Percentiles rank a stretch among this genome's conserved stretches.
Conservation (phyloP, 495 filamentous ascomycete species). For the Neurospora sp. region DNA sequence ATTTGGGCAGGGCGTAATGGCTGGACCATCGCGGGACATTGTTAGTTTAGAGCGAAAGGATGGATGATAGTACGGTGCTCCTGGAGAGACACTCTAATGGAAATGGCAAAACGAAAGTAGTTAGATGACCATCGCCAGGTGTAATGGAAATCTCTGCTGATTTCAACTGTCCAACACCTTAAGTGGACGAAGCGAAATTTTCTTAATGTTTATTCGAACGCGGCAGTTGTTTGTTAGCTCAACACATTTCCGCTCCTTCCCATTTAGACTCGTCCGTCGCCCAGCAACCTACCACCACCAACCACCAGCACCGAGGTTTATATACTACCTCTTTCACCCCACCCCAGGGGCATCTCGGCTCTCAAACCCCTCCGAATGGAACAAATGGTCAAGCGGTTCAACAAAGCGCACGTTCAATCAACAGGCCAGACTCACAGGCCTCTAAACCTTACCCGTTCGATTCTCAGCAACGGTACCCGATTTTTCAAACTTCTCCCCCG, state of each 20-base stretch:
- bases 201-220: too few relatives aligned
- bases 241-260: background rate
- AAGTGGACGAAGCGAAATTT: too few relatives aligned
- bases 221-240: too few relatives aligned
- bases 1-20: background rate
- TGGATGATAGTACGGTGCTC: background rate
- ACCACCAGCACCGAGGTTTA: background rate
- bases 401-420: background rate
- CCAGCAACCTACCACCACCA: background rate
- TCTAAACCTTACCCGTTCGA: background rate
- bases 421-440: background rate
- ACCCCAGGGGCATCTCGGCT: too few relatives aligned
- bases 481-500: background rate
- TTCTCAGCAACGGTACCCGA: background rate
- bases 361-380: background rate
- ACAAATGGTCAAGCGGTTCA: background rate
- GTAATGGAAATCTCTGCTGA: background rate
- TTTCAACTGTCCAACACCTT: too few relatives aligned
- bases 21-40: background rate
- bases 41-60: background rate
- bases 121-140: background rate
- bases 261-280: background rate
- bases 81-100: background rate
- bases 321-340: background rate
- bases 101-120: background rate